Evolutionary conservation across 331 rosid species (phyloP), one percentile per base, ranked within the genome.

Genomic region (Quercus lobata): DNA sequence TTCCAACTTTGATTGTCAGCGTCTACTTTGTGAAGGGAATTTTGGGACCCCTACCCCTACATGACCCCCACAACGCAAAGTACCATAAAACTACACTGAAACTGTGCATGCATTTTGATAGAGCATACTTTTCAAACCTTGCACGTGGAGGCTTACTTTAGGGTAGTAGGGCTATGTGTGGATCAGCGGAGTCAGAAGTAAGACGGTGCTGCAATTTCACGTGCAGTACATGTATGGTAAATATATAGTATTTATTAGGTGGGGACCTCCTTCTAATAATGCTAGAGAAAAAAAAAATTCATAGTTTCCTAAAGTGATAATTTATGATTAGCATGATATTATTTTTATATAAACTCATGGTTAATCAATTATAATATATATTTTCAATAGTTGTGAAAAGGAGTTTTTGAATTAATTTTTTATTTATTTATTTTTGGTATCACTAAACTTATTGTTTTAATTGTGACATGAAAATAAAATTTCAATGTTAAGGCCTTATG

Each of bases 121-220:
- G 53, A 19, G 14, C 21, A 53, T 53, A 73, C 84, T 82, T 86
- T 86, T 79, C 75, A 82, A 82, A 58, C 76, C 54, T 16, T 76
- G 89, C 89, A 86, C 86, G 86, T 82, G 89, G 86, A 86, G n/a
- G 41, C 30, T 77, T 79, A 74, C 24, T 19, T 34, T 68, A 1
- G 72, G 52, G n/a, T 34, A 7, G 27, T 72, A 76, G 75, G 72
- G 66, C 52, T 21, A 57, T 73, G 25, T 85, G 57, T 81, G 72
- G 84, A 71, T 3, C 54, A 10, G 54, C 1, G 78, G 78, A 49
- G 54, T 75, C 76, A 68, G 16, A 49, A 60, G 34, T 18, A 61
- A 76, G 75, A 76, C 66, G 57, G 71, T 49, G 21, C 71, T 77
- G 63, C 80, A 60, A 56, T 32, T 80, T 78, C 75, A 76, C 56